These are phyloP conservation scores for Penicillium pancosmium DNA, from an alignment of 495 filamentous ascomycete species.

Conservation along the genomic window DNA sequence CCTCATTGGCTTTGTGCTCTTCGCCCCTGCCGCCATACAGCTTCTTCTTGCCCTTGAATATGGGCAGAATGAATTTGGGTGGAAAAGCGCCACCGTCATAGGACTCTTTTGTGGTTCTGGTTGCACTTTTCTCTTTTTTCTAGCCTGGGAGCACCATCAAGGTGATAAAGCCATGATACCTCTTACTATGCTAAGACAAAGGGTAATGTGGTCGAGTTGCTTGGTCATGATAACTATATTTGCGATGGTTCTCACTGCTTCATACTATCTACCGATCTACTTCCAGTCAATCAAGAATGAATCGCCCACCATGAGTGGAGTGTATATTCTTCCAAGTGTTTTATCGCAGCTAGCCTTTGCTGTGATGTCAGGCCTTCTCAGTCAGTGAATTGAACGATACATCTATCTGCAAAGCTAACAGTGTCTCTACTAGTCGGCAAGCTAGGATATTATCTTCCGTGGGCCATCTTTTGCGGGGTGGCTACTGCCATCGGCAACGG, in stretches of 20 bases:
- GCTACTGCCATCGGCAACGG: constrained; percentile 47
- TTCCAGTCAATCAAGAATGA: constrained; percentile 40
- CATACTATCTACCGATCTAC: constrained; percentile 45
- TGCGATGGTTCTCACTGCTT: constrained; percentile 25
- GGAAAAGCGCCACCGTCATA: constrained; percentile 50
- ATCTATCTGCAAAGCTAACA: constrained; percentile 7
- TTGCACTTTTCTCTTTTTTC: constrained; percentile 43
- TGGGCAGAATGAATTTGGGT: constrained; percentile 41
- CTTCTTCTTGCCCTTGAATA: constrained; percentile 55
- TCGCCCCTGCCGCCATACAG: constrained; percentile 47
- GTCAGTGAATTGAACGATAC: constrained; percentile 22
- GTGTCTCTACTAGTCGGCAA: constrained; percentile 31
- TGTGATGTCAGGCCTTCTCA: constrained; percentile 45
- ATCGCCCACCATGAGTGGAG: constrained; percentile 38
- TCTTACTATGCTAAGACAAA: constrained; percentile 31
- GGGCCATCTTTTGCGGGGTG: constrained; percentile 32
- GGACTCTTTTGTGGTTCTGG: constrained; percentile 55
- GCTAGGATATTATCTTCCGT: constrained; percentile 56
- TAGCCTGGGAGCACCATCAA: constrained; percentile 48
- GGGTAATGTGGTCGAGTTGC: constrained; percentile 37
- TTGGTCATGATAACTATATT: constrained; percentile 24
- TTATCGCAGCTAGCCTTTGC: constrained; percentile 51
- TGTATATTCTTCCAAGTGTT: constrained; percentile 47
- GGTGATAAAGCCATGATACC: constrained; percentile 58
- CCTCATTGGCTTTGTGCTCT: constrained; percentile 47